These are phyloP conservation scores for Nitzschia putrida DNA, from an alignment of 108 stramenopile genomes.

Conservation along the genomic window DNA sequence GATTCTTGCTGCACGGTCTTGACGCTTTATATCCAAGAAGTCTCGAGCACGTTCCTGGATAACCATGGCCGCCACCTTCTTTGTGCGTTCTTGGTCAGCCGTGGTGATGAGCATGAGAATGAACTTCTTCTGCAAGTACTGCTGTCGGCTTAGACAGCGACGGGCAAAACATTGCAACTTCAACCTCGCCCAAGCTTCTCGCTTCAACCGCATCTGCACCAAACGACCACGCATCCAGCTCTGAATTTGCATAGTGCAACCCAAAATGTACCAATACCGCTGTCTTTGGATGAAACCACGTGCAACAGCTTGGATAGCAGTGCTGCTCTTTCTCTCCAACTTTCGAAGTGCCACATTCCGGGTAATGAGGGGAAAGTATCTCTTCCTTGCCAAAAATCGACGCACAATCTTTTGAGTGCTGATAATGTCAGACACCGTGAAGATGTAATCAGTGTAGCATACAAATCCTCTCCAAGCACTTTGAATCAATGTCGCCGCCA, in stretches of 20 bases:
- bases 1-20: slow-evolving; percentile 50
- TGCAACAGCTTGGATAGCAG: slow-evolving; percentile 54
- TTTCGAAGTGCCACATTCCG: not conserved
- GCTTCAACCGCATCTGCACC: slow-evolving; percentile 2
- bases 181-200: slow-evolving; percentile 20
- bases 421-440: slow-evolving; percentile 64
- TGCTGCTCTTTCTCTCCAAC: slow-evolving; percentile 13
- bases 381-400: slow-evolving; percentile 35
- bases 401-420: slow-evolving; percentile 54
- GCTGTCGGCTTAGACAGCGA: slow-evolving; percentile 32
- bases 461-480: slow-evolving; percentile 64
- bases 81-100: slow-evolving; percentile 25
- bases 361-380: slow-evolving; percentile 9
- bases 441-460: slow-evolving; percentile 60
- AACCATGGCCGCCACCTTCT: slow-evolving; percentile 22
- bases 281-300: slow-evolving; percentile 67
- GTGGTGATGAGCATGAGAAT: slow-evolving; percentile 29
- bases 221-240: slow-evolving; percentile 42
- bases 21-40: slow-evolving; percentile 20
- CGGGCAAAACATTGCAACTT: slow-evolving; percentile 40
- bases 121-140: slow-evolving; percentile 42
- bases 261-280: slow-evolving; percentile 51
- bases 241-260: slow-evolving; percentile 62
- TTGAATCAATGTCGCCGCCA: slow-evolving; percentile 64
- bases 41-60: slow-evolving; percentile 38